phyloP scores from a whole-genome alignment of 441 rosid species.

The Pelargonium fulgidum region DNA sequence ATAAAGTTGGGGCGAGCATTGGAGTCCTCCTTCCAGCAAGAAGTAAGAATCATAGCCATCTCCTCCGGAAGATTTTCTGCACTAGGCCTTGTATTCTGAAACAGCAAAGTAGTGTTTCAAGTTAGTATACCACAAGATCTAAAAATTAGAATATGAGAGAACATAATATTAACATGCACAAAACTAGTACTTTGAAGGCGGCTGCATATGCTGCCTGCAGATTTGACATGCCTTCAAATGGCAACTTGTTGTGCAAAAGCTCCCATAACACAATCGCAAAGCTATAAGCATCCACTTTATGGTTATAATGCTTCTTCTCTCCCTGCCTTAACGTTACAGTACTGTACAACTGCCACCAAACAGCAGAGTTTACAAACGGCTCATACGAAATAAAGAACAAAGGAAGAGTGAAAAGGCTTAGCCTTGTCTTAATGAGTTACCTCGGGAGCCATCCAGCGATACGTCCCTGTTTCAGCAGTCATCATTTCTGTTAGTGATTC shows the following conservation, averaged over 20 bases:
- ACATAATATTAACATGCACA: background rate
- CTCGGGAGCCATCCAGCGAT: slow-evolving; percentile 40
- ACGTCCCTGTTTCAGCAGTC: slow-evolving; percentile 70
- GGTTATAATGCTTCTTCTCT: slow-evolving; percentile 65
- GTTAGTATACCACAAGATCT: background rate
- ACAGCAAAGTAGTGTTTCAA: slow-evolving; percentile 7
- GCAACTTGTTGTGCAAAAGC: slow-evolving; percentile 49
- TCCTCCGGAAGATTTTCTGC: slow-evolving; percentile 55
- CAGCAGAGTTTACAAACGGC: background rate
- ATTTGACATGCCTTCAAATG: slow-evolving; percentile 62
- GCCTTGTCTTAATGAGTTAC: background rate
- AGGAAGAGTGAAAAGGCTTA: background rate
- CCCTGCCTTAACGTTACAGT: slow-evolving; percentile 55
- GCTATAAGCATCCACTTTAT: slow-evolving; percentile 59
- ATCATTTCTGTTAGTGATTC: slow-evolving; percentile 65
- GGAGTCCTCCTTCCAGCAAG: slow-evolving; percentile 69
- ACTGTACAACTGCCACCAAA: slow-evolving; percentile 45
- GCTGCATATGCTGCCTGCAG: slow-evolving; percentile 73
- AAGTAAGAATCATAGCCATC: slow-evolving; percentile 44
- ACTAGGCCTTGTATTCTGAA: slow-evolving; percentile 60
- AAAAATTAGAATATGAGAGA: slow-evolving; percentile 6
- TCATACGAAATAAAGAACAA: background rate
- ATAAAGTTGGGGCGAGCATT: slow-evolving; percentile 54
- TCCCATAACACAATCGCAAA: slow-evolving; percentile 59
- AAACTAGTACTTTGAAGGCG: slow-evolving; percentile 42